These are phyloP conservation scores for Termitomyces sp. DNA, from an alignment of 768 basidiomycete species.

Conservation along the genomic window DNA sequence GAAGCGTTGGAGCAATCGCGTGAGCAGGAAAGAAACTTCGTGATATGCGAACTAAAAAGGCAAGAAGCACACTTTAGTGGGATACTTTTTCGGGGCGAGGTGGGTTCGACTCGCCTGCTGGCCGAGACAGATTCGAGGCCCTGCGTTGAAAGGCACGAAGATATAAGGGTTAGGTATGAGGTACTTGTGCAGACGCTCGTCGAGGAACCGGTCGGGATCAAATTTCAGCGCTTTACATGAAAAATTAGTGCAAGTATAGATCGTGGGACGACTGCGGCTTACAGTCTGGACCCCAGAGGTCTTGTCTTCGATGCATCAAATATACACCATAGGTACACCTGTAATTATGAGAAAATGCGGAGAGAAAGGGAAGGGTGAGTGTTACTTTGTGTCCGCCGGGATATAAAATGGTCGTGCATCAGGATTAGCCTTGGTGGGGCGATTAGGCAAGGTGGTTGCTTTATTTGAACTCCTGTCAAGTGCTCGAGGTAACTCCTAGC, in stretches of 20 bases:
- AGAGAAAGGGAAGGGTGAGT: not conserved
- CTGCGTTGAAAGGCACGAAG: constrained; percentile 50
- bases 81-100: not conserved
- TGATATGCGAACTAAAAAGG: constrained; percentile 55
- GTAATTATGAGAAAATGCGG: not conserved
- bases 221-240: constrained; percentile 45
- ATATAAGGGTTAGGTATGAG: constrained; percentile 53
- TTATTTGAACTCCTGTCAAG: constrained; percentile 17
- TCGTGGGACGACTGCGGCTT: not conserved
- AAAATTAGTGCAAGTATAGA: not conserved
- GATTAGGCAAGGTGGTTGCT: constrained; percentile 21
- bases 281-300: constrained; percentile 71
- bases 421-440: constrained; percentile 15
- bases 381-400: constrained; percentile 29
- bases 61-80: not conserved
- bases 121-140: constrained; percentile 47
- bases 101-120: constrained; percentile 32
- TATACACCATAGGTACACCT: constrained; percentile 44
- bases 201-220: constrained; percentile 66
- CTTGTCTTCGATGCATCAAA: constrained; percentile 56
- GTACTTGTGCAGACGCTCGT: constrained; percentile 53
- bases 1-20: constrained; percentile 54
- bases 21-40: constrained; percentile 58
- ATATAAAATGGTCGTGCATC: constrained; percentile 34
- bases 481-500: not conserved